Percentiles rank a stretch among this genome's conserved stretches.
Conservation (phyloP, 2,329 filamentous ascomycete genomes). For the Diaporthe capsici region DNA sequence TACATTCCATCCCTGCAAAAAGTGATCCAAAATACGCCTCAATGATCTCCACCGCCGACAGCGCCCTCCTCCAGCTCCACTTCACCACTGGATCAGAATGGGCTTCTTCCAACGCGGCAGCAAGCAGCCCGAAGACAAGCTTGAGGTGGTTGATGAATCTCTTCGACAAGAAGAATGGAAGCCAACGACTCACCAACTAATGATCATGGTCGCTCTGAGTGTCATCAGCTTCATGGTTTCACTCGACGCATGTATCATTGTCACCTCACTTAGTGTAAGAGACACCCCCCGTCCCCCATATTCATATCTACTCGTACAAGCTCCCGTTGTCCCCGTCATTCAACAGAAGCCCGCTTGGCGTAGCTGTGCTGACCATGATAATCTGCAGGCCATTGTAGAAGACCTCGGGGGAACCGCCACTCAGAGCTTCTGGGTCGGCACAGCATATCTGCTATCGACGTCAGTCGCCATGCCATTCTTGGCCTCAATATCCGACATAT, state of each 20-base stretch:
- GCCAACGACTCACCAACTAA: slow-evolving; percentile 43
- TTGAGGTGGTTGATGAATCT: slow-evolving; percentile 42
- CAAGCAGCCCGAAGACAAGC: slow-evolving; percentile 30
- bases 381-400: slow-evolving; percentile 45
- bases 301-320: rapidly evolving
- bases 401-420: slow-evolving; percentile 47
- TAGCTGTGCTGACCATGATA: neutral
- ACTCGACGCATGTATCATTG: slow-evolving; percentile 44
- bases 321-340: neutral
- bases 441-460: slow-evolving; percentile 48
- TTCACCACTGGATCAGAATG: slow-evolving; percentile 39
- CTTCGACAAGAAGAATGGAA: slow-evolving; percentile 42
- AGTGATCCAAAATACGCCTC: neutral
- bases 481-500: slow-evolving; percentile 53
- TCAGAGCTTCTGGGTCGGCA: slow-evolving; percentile 49
- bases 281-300: neutral
- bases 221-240: slow-evolving; percentile 44
- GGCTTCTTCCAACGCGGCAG: slow-evolving; percentile 38
- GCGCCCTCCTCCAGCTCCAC: slow-evolving; percentile 39
- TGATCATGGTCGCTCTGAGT: slow-evolving; percentile 45
- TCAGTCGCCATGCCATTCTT: slow-evolving; percentile 49
- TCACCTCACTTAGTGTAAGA: slow-evolving; percentile 44
- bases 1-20: neutral
- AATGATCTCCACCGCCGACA: slow-evolving; percentile 42
- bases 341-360: neutral